Conservation (phyloP, 495 filamentous ascomycete species). For the Corynascus novoguineensis region DNA sequence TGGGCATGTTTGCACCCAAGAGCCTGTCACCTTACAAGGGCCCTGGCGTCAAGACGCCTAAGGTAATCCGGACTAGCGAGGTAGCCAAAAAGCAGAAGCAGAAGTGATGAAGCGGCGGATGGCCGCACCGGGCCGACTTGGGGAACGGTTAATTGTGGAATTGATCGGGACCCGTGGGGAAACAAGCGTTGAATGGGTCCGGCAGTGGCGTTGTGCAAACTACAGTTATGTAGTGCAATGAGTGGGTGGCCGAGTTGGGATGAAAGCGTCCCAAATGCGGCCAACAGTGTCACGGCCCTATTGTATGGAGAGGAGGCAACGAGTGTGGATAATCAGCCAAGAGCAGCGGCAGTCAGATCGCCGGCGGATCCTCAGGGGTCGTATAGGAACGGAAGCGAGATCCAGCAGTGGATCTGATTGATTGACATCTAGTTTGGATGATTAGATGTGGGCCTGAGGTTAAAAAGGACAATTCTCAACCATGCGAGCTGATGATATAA, state of each 20-base stretch:
- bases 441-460: no score
- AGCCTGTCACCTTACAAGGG: constrained; percentile 32
- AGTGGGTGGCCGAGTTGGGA: neutral
- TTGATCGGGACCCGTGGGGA: no score
- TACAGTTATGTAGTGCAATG: no score
- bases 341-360: neutral
- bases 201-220: no score
- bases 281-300: neutral
- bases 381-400: neutral
- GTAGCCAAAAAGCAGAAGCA: constrained; percentile 39
- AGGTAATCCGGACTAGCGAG: constrained; percentile 45
- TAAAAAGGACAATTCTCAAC: neutral
- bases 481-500: no score
- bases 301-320: neutral
- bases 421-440: neutral
- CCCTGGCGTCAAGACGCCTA: constrained; percentile 25
- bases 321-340: neutral
- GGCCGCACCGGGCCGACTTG: no score
- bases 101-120: constrained; percentile 19
- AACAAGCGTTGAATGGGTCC: no score
- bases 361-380: neutral
- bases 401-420: neutral
- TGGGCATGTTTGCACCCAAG: constrained; percentile 77
- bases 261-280: neutral
- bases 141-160: no score